phyloP scores from a whole-genome alignment of 1,284 basidiomycete genomes.

The Schizophyllum commune region DNA sequence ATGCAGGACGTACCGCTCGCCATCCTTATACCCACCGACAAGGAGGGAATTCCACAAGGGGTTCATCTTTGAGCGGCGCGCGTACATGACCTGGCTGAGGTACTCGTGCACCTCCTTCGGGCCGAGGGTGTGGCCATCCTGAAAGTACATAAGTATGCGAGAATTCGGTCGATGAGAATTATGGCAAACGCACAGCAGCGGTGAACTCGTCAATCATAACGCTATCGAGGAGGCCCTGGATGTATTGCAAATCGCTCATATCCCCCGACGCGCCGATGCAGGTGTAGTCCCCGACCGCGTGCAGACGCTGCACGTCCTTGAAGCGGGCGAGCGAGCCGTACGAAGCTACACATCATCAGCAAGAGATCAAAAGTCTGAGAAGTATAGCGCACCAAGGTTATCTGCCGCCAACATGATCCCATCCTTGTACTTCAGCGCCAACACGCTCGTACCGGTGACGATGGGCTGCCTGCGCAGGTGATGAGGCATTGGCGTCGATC shows the following conservation, averaged over 20 bases:
- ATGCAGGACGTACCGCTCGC: constrained; percentile 47
- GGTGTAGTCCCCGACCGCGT: constrained; percentile 77
- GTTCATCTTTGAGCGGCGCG: constrained; percentile 80
- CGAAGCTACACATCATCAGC: constrained; percentile 53
- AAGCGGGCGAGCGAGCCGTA: constrained; percentile 97
- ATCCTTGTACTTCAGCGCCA: constrained; percentile 92
- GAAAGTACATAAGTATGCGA: constrained; percentile 11
- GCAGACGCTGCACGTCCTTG: constrained; percentile 89
- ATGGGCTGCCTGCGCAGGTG: constrained; percentile 73
- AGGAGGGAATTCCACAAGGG: constrained; percentile 96
- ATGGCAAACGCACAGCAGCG: constrained; percentile 16
- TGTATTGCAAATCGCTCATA: constrained; percentile 96
- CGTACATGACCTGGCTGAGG: constrained; percentile 88
- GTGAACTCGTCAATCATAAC: constrained; percentile 76
- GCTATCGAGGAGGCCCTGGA: constrained; percentile 73
- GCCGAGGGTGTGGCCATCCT: constrained; percentile 82
- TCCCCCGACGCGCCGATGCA: constrained; percentile 92
- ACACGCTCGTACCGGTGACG: constrained; percentile 93
- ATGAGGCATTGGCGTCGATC: neutral
- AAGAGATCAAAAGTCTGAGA: neutral
- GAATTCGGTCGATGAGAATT: neutral
- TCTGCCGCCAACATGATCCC: constrained; percentile 99
- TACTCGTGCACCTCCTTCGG: constrained; percentile 93
- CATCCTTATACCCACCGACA: constrained; percentile 87
- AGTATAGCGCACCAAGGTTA: constrained; percentile 66